Conservation (phyloP, 2,329 filamentous ascomycete genomes). For the Pseudogymnoascus sp. region DNA sequence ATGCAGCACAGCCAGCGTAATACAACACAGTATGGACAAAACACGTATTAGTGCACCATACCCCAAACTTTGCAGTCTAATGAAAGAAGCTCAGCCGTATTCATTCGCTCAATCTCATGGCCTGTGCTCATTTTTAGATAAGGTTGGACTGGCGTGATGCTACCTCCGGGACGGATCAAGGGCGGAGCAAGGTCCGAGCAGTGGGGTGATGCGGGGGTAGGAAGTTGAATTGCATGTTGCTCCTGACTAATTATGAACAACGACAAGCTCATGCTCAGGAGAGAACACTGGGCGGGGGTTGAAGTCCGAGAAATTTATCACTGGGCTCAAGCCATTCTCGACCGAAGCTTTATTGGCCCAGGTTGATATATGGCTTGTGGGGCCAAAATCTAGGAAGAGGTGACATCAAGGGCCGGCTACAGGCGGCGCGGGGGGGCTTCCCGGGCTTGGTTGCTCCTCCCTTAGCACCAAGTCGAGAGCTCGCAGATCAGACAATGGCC, state of each 20-base stretch:
- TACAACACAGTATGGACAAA: background rate
- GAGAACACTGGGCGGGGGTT: background rate
- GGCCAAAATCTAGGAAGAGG: background rate
- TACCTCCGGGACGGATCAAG: background rate
- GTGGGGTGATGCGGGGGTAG: constrained; percentile 2
- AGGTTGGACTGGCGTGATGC: background rate
- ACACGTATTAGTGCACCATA: background rate
- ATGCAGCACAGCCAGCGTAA: background rate
- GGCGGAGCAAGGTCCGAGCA: background rate
- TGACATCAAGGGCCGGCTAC: background rate
- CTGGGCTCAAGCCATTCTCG: background rate
- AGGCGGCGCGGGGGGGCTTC: background rate
- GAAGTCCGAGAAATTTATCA: background rate
- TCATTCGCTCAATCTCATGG: background rate
- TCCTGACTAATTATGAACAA: background rate
- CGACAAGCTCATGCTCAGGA: background rate
- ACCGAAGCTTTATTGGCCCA: background rate
- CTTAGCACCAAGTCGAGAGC: background rate
- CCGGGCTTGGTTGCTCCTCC: background rate
- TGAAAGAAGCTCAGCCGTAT: background rate
- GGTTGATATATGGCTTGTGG: background rate
- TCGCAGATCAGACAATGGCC: background rate
- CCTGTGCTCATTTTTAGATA: background rate
- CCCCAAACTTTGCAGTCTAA: background rate
- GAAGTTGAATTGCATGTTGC: background rate